These are phyloP conservation scores for Neurospora africana DNA, from an alignment of 495 filamentous ascomycete genomes.

Conservation along the genomic window DNA sequence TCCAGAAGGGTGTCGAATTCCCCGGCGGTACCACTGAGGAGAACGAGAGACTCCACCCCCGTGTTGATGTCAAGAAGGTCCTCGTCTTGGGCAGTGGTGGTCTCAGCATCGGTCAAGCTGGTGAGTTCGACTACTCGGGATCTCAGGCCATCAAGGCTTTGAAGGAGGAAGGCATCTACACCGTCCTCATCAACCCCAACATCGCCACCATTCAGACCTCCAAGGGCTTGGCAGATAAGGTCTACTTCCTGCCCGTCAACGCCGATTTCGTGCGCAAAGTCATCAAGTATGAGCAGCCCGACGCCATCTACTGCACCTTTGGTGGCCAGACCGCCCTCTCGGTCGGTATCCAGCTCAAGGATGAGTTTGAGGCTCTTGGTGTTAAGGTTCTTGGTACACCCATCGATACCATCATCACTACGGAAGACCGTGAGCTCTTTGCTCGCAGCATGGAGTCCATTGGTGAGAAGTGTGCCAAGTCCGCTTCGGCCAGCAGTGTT, in stretches of 20 bases:
- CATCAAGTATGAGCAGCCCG: slow-evolving; percentile 81
- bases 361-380: slow-evolving; percentile 83
- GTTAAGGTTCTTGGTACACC: slow-evolving; percentile 93
- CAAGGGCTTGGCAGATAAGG: slow-evolving; percentile 92
- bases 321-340: slow-evolving; percentile 91
- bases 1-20: slow-evolving; percentile 64
- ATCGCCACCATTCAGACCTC: slow-evolving; percentile 98
- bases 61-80: slow-evolving; percentile 83
- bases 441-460: slow-evolving; percentile 98
- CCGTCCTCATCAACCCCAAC: slow-evolving; percentile 95
- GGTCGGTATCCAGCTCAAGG: slow-evolving; percentile 92
- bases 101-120: slow-evolving; percentile 90
- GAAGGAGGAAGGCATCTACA: slow-evolving; percentile 90
- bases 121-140: slow-evolving; percentile 98
- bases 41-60: slow-evolving; percentile 62
- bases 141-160: slow-evolving; percentile 90
- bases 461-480: slow-evolving; percentile 95
- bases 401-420: slow-evolving; percentile 96
- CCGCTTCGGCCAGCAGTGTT: slow-evolving; percentile 74
- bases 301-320: slow-evolving; percentile 93
- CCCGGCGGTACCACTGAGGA: slow-evolving; percentile 74
- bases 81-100: slow-evolving; percentile 89
- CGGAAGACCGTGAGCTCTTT: slow-evolving; percentile 93
- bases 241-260: slow-evolving; percentile 96
- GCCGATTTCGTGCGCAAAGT: slow-evolving; percentile 97